Evolutionary conservation across 306 rosid genomes (phyloP).

Genomic region (Citrullus colocynthis): DNA sequence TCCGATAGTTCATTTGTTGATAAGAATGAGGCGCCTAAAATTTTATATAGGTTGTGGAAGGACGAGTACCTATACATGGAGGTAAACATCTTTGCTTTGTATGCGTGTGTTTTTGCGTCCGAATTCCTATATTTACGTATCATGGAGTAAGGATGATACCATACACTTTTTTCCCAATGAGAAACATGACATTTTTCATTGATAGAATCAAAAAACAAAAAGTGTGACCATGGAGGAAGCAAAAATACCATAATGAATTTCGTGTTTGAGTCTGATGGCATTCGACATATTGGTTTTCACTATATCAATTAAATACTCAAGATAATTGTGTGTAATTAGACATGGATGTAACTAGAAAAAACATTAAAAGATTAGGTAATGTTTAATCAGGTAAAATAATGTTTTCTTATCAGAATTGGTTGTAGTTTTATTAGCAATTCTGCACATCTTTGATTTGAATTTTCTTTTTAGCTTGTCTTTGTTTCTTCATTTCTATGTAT

Average conservation of each 20-base stretch:
- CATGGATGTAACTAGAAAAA: neutral
- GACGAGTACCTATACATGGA: constrained; percentile 80
- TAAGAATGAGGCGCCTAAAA: constrained; percentile 64
- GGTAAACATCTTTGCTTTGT: constrained; percentile 30
- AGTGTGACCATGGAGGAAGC: neutral
- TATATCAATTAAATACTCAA: neutral
- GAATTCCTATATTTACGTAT: neutral
- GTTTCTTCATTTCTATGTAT: neutral
- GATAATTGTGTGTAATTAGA: neutral
- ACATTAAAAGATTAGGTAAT: neutral
- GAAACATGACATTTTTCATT: neutral
- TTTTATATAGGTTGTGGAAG: constrained; percentile 56
- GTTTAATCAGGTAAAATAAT: neutral
- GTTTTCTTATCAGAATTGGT: neutral
- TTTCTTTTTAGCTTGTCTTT: neutral
- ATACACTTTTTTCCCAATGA: neutral
- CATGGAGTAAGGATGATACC: neutral
- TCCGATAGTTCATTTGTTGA: constrained; percentile 65
- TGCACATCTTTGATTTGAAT: neutral
- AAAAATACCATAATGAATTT: neutral
- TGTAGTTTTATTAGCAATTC: neutral
- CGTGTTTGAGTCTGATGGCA: neutral
- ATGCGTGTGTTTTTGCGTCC: neutral
- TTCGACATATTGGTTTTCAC: neutral
- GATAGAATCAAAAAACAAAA: neutral